Conservation (phyloP, 225 moss, liverwort and hornwort species). For the Lunularia cruciata region DNA sequence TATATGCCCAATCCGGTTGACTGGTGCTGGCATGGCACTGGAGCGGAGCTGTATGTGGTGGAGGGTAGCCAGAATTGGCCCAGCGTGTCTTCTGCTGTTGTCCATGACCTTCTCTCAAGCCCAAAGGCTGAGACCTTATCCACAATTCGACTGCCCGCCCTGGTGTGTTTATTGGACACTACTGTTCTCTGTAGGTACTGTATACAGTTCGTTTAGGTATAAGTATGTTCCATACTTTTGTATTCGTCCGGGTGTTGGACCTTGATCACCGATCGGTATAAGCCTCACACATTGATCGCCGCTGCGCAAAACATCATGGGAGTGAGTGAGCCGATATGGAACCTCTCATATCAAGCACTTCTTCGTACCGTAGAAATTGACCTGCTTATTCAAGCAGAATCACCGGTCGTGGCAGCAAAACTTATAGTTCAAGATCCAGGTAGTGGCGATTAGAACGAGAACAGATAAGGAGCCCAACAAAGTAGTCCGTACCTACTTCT, state of each 20-base stretch:
- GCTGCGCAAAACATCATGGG: too few species aligned
- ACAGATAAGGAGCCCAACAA: not conserved
- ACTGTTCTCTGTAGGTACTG: too few species aligned
- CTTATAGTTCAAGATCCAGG: not conserved
- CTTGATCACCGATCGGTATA: not conserved
- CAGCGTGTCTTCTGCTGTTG: not conserved
- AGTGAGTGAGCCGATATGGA: too few species aligned
- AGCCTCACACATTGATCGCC: not conserved
- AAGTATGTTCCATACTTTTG: too few species aligned
- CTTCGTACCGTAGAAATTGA: not conserved
- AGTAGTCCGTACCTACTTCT: not conserved
- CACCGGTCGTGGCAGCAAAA: not conserved
- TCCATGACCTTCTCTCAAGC: not conserved
- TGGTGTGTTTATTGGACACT: not conserved
- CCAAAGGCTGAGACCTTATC: constrained; percentile 11
- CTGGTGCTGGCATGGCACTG: not conserved
- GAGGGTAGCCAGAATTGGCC: not conserved
- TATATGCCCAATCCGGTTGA: not conserved
- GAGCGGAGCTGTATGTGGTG: not conserved
- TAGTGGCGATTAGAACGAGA: not conserved
- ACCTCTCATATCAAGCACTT: not conserved
- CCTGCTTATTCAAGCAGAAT: not conserved
- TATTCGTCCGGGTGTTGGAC: not conserved
- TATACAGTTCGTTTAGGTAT: too few species aligned
- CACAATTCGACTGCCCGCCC: not conserved